Base-by-base conservation (phyloP, 768 basidiomycete genomes). In the Naematelia aurantialba region DNA sequence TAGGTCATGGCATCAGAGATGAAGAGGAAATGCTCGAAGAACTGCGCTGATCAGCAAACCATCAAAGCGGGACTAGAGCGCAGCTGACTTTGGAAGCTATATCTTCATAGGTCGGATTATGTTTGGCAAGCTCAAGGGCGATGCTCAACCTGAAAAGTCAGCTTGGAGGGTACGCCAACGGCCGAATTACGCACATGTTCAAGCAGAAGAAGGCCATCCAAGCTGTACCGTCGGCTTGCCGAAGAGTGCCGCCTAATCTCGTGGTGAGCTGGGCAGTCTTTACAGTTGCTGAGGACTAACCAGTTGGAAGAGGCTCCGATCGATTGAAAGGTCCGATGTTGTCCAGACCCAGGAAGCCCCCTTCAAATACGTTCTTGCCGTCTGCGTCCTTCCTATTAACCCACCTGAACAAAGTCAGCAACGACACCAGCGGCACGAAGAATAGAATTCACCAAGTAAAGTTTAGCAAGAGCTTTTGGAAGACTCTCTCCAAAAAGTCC, bases 131-230 rank as follows among this genome's bases (percentile, higher is more conserved):
- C 76, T 99, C 96, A 46, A 99, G 83, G 0, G 96, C 93, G 74
- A 99, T 99, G 77, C 88, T 94, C 76, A 99, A 78, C 91, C 90
- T 92, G 57, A 10, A 39, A 4, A 13, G 52, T 47, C 22, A 52
- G 52, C 27, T 51, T 30, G 17, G 21, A 22, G 42, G 11, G 19
- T 11, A n/a, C 1, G 22, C 21, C 10, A 24, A 11, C n/a, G 39
- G 13, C 8, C 27, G 2, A 34, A 30, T 2, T 8, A 68, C 84
- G 67, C 60, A 89, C 96, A 98, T 98, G 72, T 96, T 96, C 58
- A 98, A 78, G 66, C 87, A 91, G 78, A 94, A 99, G 80, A 98
- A 99, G 29, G 92, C 96, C 96, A 99, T 99, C 96, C 96, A 99
- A 0, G 94, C 91, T 4, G 96, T 99, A 8, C 94, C 94, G 74